Conservation (phyloP, 2,329 filamentous ascomycete genomes). For the Claviceps spartinae region DNA sequence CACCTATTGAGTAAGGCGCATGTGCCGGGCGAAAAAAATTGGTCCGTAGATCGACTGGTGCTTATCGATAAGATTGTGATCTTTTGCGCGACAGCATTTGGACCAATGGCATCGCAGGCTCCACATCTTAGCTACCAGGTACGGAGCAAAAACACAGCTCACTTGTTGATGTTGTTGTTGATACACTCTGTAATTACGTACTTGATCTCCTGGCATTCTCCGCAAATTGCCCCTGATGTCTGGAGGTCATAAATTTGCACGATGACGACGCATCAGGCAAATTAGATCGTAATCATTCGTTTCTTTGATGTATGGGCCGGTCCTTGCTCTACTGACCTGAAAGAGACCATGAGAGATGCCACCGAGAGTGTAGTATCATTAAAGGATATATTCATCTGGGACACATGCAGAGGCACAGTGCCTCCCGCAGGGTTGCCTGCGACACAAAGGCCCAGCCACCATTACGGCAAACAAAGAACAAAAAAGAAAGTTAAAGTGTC, state of each 20-base stretch:
- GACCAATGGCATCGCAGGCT: not conserved
- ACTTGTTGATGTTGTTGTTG: no score
- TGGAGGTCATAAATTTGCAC: no score
- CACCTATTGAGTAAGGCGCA: not conserved
- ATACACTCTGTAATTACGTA: no score
- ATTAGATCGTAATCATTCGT: not conserved
- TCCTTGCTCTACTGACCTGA: not conserved
- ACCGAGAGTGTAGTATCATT: slow-evolving; percentile 11
- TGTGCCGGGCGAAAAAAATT: not conserved
- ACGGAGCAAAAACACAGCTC: no score
- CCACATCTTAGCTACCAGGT: not conserved
- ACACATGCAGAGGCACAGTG: slow-evolving; percentile 22
- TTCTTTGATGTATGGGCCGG: not conserved
- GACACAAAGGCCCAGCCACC: slow-evolving; percentile 23
- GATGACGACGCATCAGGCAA: no score
- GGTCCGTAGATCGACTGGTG: not conserved
- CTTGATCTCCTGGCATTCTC: no score
- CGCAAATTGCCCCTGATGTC: no score
- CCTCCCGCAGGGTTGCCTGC: slow-evolving; percentile 23
- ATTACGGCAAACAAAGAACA: slow-evolving; percentile 26
- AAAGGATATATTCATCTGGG: slow-evolving; percentile 22
- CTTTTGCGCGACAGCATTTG: not conserved
- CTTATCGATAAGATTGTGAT: slow-evolving; percentile 3
- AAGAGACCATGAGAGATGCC: not conserved
- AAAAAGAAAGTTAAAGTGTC: slow-evolving; percentile 26